Evolutionary conservation across 805 yeast genomes (phyloP).

Genomic region (Starmera amethionina): DNA sequence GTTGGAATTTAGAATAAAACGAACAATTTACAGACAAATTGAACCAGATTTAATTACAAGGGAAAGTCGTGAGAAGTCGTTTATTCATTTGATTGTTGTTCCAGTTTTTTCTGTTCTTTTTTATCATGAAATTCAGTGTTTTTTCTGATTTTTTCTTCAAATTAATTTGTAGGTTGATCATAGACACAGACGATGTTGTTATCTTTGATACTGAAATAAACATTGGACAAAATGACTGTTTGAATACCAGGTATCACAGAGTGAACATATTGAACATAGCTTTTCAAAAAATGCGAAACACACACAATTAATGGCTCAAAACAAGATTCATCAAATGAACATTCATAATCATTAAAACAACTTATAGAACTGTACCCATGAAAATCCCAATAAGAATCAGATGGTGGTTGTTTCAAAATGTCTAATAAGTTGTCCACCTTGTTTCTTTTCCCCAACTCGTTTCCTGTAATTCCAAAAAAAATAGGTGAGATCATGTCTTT

Average conservation of each 20-base stretch:
- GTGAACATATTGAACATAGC: conserved; percentile 28
- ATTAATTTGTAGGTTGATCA: conserved; percentile 7
- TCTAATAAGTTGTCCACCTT: conserved; percentile 22
- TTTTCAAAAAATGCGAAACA: conserved; percentile 36
- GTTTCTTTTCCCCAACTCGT: conserved; percentile 28
- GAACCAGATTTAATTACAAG: too few species aligned
- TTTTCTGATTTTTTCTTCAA: too few species aligned
- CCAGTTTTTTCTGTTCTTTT: too few species aligned
- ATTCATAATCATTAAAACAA: conserved; percentile 28
- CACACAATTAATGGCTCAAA: conserved; percentile 31
- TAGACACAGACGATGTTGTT: conserved; percentile 15
- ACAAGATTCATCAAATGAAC: conserved; percentile 34
- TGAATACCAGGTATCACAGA: conserved; percentile 24
- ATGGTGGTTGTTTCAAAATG: conserved; percentile 21
- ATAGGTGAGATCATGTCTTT: conserved; percentile 55
- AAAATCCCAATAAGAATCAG: conserved; percentile 33
- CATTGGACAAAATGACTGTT: conserved; percentile 29
- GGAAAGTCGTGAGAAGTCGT: too few species aligned
- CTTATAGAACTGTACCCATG: conserved; percentile 34
- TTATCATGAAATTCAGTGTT: too few species aligned
- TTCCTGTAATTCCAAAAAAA: conserved; percentile 43
- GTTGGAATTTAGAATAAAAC: too few species aligned
- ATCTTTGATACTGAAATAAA: conserved; percentile 24
- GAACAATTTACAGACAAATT: too few species aligned
- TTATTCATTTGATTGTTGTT: too few species aligned